Conservation (phyloP, 225 moss, liverwort and hornwort species). For the Physcomitrium patens region DNA sequence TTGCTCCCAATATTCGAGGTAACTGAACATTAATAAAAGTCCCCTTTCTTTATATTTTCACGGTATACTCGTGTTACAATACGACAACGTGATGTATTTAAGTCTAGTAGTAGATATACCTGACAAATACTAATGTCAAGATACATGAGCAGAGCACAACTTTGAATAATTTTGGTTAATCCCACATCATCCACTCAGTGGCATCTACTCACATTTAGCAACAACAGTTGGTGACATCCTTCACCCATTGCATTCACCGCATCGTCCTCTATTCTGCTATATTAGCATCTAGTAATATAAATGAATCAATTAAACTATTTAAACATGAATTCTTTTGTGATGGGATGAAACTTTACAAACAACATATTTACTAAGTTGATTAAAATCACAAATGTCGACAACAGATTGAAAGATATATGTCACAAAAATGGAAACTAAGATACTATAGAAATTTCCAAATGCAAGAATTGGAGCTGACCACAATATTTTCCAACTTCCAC, state of each 20-base stretch:
- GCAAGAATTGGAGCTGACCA: slow-evolving; percentile 61
- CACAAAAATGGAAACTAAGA: slow-evolving; percentile 74
- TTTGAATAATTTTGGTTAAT: slow-evolving; percentile 64
- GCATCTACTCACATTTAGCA: slow-evolving; percentile 78
- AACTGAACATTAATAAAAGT: no score
- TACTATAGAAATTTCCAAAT: slow-evolving; percentile 73
- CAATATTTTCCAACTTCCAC: no score
- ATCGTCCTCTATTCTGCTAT: slow-evolving; percentile 71
- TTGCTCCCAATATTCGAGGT: no score
- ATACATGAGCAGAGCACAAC: slow-evolving; percentile 66
- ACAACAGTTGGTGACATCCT: slow-evolving; percentile 66
- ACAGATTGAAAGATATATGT: slow-evolving; percentile 51
- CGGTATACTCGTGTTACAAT: no score
- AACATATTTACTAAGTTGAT: neutral
- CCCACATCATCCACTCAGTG: slow-evolving; percentile 70
- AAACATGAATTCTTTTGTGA: neutral
- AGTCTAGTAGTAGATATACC: slow-evolving; percentile 40
- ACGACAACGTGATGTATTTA: neutral
- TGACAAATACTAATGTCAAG: slow-evolving; percentile 80
- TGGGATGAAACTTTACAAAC: neutral
- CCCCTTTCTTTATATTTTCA: no score
- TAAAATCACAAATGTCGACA: neutral
- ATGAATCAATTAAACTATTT: slow-evolving; percentile 21
- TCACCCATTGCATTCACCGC: slow-evolving; percentile 70
- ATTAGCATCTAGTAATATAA: slow-evolving; percentile 9